phyloP scores from a whole-genome alignment of 176 grass and related monocot species.

The Zoysia japonica region DNA sequence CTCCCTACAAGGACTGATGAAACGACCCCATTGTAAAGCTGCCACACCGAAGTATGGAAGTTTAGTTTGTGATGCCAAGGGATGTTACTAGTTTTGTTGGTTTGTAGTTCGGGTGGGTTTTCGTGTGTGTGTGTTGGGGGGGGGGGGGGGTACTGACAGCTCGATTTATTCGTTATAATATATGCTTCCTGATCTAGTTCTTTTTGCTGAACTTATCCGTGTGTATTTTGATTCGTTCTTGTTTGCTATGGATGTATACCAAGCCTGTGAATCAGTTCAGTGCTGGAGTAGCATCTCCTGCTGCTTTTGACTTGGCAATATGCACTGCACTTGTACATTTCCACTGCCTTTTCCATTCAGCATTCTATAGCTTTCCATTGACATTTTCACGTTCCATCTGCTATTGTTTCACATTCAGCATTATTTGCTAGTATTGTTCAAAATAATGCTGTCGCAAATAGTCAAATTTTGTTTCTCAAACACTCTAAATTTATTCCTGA shows the following conservation, averaged over 20 bases:
- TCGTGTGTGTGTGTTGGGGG: not conserved
- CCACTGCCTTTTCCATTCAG: not conserved
- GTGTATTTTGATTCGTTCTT: conserved; percentile 41
- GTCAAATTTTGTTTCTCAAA: too few relatives aligned
- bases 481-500: too few relatives aligned
- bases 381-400: not conserved
- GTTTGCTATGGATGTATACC: conserved; percentile 38
- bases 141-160: conserved; percentile 29
- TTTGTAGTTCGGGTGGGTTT: not conserved
- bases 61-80: not conserved
- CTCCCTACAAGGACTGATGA: conserved; percentile 6
- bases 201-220: conserved; percentile 42
- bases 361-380: not conserved
- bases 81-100: not conserved
- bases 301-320: not conserved
- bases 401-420: not conserved
- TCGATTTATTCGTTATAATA: conserved; percentile 50
- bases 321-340: conserved; percentile 21
- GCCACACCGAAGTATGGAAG: conserved; percentile 1
- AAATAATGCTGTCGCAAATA: too few relatives aligned
- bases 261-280: conserved; percentile 43
- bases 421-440: too few relatives aligned
- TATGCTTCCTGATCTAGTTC: conserved; percentile 47
- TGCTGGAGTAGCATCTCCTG: conserved; percentile 2
- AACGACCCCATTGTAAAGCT: conserved; percentile 41